Percentiles rank a stretch among this genome's conserved stretches.
Conservation (phyloP, 164 flowering plant species). For the Stephania cephalantha region DNA sequence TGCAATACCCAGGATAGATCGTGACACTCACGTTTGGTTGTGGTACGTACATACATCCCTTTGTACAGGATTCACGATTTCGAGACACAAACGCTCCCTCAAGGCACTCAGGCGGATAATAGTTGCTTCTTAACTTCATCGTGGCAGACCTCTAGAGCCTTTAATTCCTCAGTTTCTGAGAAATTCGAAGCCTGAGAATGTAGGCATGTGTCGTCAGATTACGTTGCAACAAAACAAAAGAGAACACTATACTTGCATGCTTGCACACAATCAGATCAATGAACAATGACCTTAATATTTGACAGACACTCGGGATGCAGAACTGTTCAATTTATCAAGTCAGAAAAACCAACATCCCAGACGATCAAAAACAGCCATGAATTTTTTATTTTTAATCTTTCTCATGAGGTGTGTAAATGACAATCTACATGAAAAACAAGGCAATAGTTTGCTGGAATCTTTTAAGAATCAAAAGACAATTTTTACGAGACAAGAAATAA, state of each 20-base stretch:
- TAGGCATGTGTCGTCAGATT: background rate
- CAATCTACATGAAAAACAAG: background rate
- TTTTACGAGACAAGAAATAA: background rate
- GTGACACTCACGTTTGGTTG: too few relatives aligned
- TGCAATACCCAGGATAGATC: too few relatives aligned
- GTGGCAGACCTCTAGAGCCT: slow-evolving; percentile 45
- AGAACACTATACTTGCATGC: background rate
- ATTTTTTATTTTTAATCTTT: too few relatives aligned
- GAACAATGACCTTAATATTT: background rate
- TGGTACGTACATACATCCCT: too few relatives aligned
- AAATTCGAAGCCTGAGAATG: slow-evolving; percentile 48
- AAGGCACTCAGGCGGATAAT: slow-evolving; percentile 16
- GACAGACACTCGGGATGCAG: background rate
- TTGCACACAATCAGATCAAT: background rate
- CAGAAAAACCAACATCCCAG: background rate
- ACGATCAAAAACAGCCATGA: background rate
- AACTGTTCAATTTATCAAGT: background rate
- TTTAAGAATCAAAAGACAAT: background rate
- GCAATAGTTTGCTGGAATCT: too few relatives aligned
- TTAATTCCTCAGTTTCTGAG: slow-evolving; percentile 51
- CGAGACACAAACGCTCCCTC: too few relatives aligned
- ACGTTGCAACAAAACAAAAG: background rate
- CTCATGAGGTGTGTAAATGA: too few relatives aligned
- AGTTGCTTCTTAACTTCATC: slow-evolving; percentile 40
- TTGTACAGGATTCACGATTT: too few relatives aligned